Percentiles rank a stretch among this genome's conserved stretches.
Conservation (phyloP, 768 basidiomycete species). For the Hemileccinum impolitum region DNA sequence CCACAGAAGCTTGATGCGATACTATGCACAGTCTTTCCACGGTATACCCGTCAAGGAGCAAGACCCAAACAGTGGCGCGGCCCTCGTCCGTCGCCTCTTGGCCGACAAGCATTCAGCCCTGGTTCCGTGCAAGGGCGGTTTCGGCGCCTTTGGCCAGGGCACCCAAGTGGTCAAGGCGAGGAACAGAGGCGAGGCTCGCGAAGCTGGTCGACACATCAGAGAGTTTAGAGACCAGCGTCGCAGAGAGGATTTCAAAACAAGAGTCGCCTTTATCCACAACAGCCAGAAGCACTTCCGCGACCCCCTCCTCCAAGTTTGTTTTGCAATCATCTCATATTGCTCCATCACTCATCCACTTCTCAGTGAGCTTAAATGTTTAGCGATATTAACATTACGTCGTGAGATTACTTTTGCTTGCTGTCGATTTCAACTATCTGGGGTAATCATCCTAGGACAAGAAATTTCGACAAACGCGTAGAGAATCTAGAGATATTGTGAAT, state of each 20-base stretch:
- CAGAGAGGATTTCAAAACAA: conserved; percentile 82
- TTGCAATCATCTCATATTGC: background rate
- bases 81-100: conserved; percentile 72
- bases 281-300: conserved; percentile 87
- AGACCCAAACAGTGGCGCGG: conserved; percentile 70
- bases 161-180: conserved; percentile 84
- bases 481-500: conserved; percentile 29
- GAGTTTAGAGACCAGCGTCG: conserved; percentile 80
- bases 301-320: conserved; percentile 54
- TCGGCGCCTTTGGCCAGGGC: conserved; percentile 81
- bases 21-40: conserved; percentile 82
- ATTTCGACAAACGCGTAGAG: conserved; percentile 17
- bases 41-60: conserved; percentile 42
- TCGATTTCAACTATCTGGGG: conserved; percentile 9
- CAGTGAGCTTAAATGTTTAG: conserved; percentile 14
- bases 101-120: conserved; percentile 82
- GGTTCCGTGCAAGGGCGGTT: conserved; percentile 81
- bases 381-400: conserved; percentile 6
- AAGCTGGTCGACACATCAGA: conserved; percentile 83
- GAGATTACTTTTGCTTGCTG: conserved; percentile 16
- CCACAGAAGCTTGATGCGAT: conserved; percentile 81
- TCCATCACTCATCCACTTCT: conserved; percentile 3
- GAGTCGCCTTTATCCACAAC: conserved; percentile 76
- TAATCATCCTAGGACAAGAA: conserved; percentile 8
- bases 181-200: conserved; percentile 91